Base-by-base conservation (phyloP, 441 rosid species). In the Populus hybrid region DNA sequence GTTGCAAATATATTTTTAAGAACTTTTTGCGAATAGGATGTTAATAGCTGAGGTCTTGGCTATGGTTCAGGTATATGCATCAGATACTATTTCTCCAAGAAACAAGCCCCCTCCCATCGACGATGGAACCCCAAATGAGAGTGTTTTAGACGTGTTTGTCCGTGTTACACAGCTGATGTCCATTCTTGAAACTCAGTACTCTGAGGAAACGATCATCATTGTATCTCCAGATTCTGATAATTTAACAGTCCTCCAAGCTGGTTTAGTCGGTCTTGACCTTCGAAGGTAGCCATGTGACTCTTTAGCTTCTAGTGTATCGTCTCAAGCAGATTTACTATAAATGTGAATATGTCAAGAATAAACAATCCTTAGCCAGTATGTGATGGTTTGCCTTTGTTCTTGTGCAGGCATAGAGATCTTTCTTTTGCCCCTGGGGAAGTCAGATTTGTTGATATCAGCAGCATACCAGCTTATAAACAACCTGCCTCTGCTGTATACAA, bases 141-240 rank as follows among this genome's bases (percentile, higher is more conserved):
- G 97, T 66, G 94, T 90, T 11, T 71, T 89, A 5, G 97, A 92
- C 69, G 99, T 94, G n/a, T 93, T 94, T 5, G 97, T 93, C 75
- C 97, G 97, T 4, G 87, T 93, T 46, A 94, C 93, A n/a, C 95
- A 94, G 76, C 93, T 93, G 65, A 94, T 94, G 99, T 93, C 98
- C 7, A 92, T 94, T 84, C 95, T 94, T 0, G 97, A 94, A 86
- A 94, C 98, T 50, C 99, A 92, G 20, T 94, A 92, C 87, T 92
- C 99, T 7, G 91, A 82, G 78, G 92, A 90, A 76, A 94, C 97
- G 0, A 71, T 93, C 18, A 61, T 94, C 12, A 89, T 92, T 28
- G 93, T 93, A 69, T 93, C 98, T 4, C 98, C 95, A 46, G 99
- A 94, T 85, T 94, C 97, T n/a, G 99, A 94, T 84, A 92, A 94